phyloP scores from a whole-genome alignment of 2,329 filamentous ascomycete species.

The Exophiala dermatitidis region DNA sequence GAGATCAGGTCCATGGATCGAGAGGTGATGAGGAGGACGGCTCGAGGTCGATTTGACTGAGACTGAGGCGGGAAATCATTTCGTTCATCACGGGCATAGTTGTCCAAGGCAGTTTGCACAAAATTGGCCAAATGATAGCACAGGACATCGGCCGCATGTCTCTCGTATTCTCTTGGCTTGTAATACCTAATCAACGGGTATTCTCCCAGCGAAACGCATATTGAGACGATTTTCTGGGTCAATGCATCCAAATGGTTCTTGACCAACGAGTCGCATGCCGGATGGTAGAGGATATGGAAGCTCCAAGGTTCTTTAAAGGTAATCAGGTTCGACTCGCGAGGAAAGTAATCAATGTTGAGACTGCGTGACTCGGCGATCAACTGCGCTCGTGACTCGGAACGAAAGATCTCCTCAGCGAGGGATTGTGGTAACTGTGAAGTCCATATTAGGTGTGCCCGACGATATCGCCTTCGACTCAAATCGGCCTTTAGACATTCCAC shows the following conservation, averaged over 20 bases:
- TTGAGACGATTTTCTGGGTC: conserved; percentile 80
- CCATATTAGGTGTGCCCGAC: conserved; percentile 76
- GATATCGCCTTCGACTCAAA: conserved; percentile 76
- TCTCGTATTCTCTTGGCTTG: conserved; percentile 58
- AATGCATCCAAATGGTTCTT: conserved; percentile 73
- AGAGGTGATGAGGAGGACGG: conserved; percentile 79
- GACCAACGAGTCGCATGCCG: conserved; percentile 77
- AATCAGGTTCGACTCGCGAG: conserved; percentile 81
- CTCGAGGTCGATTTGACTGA: conserved; percentile 62
- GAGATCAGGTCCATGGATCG: conserved; percentile 87
- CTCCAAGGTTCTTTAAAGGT: conserved; percentile 94
- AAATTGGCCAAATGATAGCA: conserved; percentile 84
- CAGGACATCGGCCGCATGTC: conserved; percentile 80
- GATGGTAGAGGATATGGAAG: conserved; percentile 87
- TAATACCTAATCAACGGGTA: conserved; percentile 92
- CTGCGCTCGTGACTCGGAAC: conserved; percentile 61
- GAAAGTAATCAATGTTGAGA: conserved; percentile 80
- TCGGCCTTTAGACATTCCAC: conserved; percentile 93
- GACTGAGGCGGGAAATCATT: conserved; percentile 75
- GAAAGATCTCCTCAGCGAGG: conserved; percentile 67
- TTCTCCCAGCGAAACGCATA: conserved; percentile 89
- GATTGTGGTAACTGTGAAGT: conserved; percentile 60
- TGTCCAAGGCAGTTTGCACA: conserved; percentile 83
- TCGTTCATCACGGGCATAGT: conserved; percentile 71
- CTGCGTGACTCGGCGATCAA: conserved; percentile 71